Percentiles rank a stretch among this genome's conserved stretches.
Evolutionary conservation across 352 stramenopile genomes (phyloP).

Genomic region (Pythium vanterpoolii): DNA sequence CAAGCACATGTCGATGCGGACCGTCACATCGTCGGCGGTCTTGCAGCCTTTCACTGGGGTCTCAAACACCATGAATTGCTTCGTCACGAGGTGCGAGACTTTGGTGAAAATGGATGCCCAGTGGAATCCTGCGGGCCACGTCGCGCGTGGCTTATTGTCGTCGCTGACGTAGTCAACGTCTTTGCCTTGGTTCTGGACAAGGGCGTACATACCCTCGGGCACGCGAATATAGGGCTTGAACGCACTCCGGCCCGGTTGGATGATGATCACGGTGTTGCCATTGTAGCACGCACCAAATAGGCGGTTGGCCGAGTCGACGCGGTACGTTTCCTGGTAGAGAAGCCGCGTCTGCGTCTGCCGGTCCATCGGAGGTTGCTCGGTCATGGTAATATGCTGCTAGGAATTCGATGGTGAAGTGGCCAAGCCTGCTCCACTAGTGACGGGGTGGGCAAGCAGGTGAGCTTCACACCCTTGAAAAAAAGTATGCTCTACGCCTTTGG

Average conservation of each 20-base stretch:
- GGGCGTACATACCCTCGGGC: constrained; percentile 84
- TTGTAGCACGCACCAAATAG: constrained; percentile 79
- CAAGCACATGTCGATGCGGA: constrained; percentile 86
- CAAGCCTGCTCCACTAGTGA: no score
- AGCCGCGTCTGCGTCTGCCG: constrained; percentile 44
- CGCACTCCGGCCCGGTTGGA: constrained; percentile 52
- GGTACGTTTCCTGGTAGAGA: constrained; percentile 55
- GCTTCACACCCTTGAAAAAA: no score
- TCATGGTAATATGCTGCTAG: constrained; percentile 2
- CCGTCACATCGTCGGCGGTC: constrained; percentile 85
- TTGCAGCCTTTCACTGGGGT: constrained; percentile 88
- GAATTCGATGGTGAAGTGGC: no score
- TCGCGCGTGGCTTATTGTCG: constrained; percentile 40
- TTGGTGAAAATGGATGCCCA: constrained; percentile 70
- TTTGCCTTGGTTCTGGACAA: constrained; percentile 83
- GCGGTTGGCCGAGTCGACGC: constrained; percentile 67
- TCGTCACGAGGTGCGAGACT: constrained; percentile 85
- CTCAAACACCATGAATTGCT: constrained; percentile 87
- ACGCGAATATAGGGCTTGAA: constrained; percentile 85
- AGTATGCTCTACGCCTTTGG: no score
- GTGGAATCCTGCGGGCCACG: constrained; percentile 77
- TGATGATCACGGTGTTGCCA: constrained; percentile 79
- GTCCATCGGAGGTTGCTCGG: constrained; percentile 16
- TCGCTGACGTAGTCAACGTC: constrained; percentile 57
- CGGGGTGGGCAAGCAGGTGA: no score